phyloP scores from a whole-genome alignment of 2,329 filamentous ascomycete genomes.

The Thelonectria discophora region DNA sequence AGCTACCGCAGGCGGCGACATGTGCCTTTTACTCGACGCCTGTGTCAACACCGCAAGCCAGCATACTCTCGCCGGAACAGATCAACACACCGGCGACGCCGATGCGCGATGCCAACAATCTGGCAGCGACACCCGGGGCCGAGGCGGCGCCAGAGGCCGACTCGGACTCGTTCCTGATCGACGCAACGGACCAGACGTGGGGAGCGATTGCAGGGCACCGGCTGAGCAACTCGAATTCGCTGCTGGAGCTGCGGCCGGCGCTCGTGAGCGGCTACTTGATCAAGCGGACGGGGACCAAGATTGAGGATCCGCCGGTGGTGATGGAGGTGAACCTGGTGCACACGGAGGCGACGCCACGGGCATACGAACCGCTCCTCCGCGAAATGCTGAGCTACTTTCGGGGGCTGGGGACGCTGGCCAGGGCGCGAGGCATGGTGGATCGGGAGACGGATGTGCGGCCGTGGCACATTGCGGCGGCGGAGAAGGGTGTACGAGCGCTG shows the following conservation, averaged over 20 bases:
- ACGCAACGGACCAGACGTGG: slow-evolving; percentile 79
- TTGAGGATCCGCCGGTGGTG: slow-evolving; percentile 66
- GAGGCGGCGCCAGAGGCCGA: slow-evolving; percentile 54
- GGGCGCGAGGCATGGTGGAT: slow-evolving; percentile 70
- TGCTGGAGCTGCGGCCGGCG: slow-evolving; percentile 64
- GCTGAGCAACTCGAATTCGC: slow-evolving; percentile 66
- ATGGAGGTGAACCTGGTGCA: slow-evolving; percentile 73
- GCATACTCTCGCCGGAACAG: slow-evolving; percentile 69
- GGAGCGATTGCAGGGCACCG: slow-evolving; percentile 75
- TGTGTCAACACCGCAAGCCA: slow-evolving; percentile 71
- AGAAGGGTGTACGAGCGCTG: slow-evolving; percentile 73
- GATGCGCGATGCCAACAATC: slow-evolving; percentile 48
- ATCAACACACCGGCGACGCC: slow-evolving; percentile 61
- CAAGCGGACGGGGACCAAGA: slow-evolving; percentile 65
- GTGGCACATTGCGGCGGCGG: slow-evolving; percentile 79
- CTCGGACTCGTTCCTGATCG: slow-evolving; percentile 72
- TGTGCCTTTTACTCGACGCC: slow-evolving; percentile 67
- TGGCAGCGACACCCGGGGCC: slow-evolving; percentile 58
- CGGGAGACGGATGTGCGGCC: slow-evolving; percentile 71
- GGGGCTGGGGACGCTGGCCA: slow-evolving; percentile 73
- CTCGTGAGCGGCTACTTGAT: slow-evolving; percentile 72
- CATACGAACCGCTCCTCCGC: slow-evolving; percentile 71
- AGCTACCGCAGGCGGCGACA: slow-evolving; percentile 56
- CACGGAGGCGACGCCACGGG: slow-evolving; percentile 59
- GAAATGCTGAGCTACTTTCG: slow-evolving; percentile 77